Evolutionary conservation across 805 yeast species (phyloP), one percentile per base, ranked within the genome.

Genomic region (Candida tallmaniae): DNA sequence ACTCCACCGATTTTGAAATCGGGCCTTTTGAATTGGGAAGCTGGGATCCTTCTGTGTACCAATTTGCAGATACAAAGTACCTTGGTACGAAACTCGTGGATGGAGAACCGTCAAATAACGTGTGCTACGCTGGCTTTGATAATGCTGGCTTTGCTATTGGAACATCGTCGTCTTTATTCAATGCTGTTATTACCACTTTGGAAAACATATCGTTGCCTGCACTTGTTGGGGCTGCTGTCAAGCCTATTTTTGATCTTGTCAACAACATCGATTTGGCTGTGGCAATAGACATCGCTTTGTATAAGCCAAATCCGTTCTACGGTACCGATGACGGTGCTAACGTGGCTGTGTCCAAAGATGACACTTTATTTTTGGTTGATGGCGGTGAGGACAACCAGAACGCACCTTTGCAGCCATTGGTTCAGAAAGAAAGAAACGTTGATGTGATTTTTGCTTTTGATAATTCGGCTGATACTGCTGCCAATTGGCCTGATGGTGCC

Each of bases 71-170:
- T 39, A 58, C 76, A 27, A 71, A 77, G 55, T 86, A 82, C 52
- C 54, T 84, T 29, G 96, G 95, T 6, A 70, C 94, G 1, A 56
- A 70, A 14, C 71, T 82, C 23, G 48, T 65, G 16, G 66, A 76
- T 40, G 95, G 95, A 24, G 42, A 51, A 15, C 80, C 86, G 8
- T 7, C 10, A 7, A 48, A 50, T 4, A 47, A 48, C 26, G 45
- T 47, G 3, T 87, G 96, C 59, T 57, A 73, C 38, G 71, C 62
- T 2, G 89, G 90, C 2, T 79, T 71, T 39, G 96, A 88, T 57
- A 85, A 85, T 47, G 80, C 84, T 5, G 94, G 95, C 4, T 88
- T 76, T 50, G 60, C 84, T 21, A 62, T 85, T 59, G 95, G 94
- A 25, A 80, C 95, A 4, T 84, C 95, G 2, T 82, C 94, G 2